Base-by-base conservation (phyloP, 2,329 filamentous ascomycete genomes). In the Scorias spongiosa region DNA sequence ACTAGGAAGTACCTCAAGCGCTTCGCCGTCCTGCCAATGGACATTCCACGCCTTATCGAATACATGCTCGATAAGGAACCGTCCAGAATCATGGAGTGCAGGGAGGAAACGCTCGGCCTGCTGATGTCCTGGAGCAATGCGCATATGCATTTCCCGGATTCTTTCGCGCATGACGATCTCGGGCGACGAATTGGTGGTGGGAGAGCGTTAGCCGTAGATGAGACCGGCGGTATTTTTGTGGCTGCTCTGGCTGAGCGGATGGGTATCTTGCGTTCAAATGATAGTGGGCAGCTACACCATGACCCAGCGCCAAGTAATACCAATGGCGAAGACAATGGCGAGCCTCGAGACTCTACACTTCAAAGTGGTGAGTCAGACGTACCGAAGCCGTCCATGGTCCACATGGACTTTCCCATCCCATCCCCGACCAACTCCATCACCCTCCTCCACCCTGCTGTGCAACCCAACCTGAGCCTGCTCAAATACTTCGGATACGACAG, bases 81-180 rank as follows among this genome's bases (percentile, higher is more conserved):
- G 0, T 67, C 70, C 47, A 86, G 82, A 61, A 83, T 93, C 28
- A 69, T 96, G 68, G 89, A 96, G 56, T 68, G 95, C 63, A 72
- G 88, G 43, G 81, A 91, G 50, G 91, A 98, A 63, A 75, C 81
- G 58, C 66, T 94, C 40, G 87, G 78, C 0, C 64, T 98, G 44
- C 68, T 93, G 11, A 82, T 81, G 6, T 91, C 85, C 59, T 95
- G 87, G 84, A 84, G 80, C 0, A 93, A 98, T 60, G 79, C 93
- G 2, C 86, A 93, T 61, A 86, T 80, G 51, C 72, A 70, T n/a
- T 15, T 36, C 32, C 12, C 32, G 11, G 32, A 36, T 36, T 4
- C 32, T 9, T 9, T 36, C 11, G 74, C 64, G n/a, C 58, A 64
- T 6, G 46, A 56, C 39, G 44, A 48, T 40, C 40, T 40, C 2